Evolutionary conservation across 2,329 filamentous ascomycete species (phyloP).

Genomic region (Lasiodiplodia gonubiensis): DNA sequence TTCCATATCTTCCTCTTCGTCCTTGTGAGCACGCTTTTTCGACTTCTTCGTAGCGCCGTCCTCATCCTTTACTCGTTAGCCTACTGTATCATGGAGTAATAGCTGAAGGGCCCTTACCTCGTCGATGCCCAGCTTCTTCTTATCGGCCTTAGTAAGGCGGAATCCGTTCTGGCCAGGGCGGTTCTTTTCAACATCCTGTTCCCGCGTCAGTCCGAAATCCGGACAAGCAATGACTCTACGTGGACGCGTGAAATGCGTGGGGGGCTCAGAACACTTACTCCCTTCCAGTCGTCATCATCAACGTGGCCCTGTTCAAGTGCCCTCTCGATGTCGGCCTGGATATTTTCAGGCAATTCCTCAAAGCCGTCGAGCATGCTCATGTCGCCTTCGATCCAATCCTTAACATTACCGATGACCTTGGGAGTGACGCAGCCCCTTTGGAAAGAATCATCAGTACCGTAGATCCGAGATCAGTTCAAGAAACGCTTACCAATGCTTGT

Average conservation of each 20-base stretch:
- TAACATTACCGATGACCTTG: conserved; percentile 69
- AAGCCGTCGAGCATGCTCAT: conserved; percentile 77
- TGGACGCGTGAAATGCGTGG: conserved; percentile 27
- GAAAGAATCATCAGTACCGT: conserved; percentile 30
- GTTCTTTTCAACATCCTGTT: conserved; percentile 76
- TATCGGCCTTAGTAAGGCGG: conserved; percentile 48
- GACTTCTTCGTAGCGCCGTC: conserved; percentile 39
- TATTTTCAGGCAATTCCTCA: conserved; percentile 72
- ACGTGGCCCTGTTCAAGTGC: conserved; percentile 81
- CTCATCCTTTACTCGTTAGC: conserved; percentile 29
- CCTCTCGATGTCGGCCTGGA: conserved; percentile 74
- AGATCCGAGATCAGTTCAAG: neutral
- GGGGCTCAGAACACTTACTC: conserved; percentile 62
- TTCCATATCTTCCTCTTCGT: conserved; percentile 40
- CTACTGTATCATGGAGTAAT: conserved; percentile 17
- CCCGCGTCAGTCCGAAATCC: conserved; percentile 30
- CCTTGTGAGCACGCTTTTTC: conserved; percentile 48
- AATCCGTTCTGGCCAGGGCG: conserved; percentile 70
- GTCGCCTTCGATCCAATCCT: conserved; percentile 63
- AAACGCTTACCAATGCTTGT: conserved; percentile 80
- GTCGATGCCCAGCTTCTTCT: conserved; percentile 37
- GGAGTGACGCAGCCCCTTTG: conserved; percentile 90
- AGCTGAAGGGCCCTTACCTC: conserved; percentile 27
- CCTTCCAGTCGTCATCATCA: conserved; percentile 84
- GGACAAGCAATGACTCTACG: conserved; percentile 34